phyloP scores from a whole-genome alignment of 345 rosid species.

The Dipteronia dyeriana region DNA sequence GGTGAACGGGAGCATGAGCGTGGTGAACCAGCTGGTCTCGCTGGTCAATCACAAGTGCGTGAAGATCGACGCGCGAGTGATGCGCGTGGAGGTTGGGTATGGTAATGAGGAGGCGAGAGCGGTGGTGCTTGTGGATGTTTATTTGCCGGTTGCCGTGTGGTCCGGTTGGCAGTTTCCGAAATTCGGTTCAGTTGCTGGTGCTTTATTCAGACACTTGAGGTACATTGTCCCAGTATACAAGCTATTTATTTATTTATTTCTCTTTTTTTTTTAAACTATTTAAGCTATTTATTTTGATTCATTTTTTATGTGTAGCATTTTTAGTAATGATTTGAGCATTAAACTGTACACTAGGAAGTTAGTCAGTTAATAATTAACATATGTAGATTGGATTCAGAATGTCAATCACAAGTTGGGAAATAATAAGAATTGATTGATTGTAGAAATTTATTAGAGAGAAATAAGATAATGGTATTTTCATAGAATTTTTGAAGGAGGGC shows the following conservation, averaged over 20 bases:
- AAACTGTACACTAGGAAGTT: no score
- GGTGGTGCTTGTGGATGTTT: conserved; percentile 75
- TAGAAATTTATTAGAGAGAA: neutral
- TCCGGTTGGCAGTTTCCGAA: conserved; percentile 87
- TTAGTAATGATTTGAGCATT: no score
- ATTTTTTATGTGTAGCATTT: no score
- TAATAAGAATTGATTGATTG: neutral
- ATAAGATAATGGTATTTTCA: neutral
- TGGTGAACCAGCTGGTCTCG: conserved; percentile 64
- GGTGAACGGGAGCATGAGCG: conserved; percentile 82
- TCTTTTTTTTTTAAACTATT: no score
- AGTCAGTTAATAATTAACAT: no score
- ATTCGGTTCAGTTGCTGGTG: conserved; percentile 54
- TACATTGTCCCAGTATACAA: conserved; percentile 9
- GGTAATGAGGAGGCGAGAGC: conserved; percentile 44
- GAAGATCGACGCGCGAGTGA: conserved; percentile 47
- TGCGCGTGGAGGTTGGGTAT: conserved; percentile 38
- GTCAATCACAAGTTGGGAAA: no score
- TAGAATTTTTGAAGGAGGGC: neutral
- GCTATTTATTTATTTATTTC: no score
- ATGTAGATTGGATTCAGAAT: no score
- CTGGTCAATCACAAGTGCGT: conserved; percentile 59
- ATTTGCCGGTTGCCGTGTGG: conserved; percentile 65
- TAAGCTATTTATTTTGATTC: no score
- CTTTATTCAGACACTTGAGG: conserved; percentile 84